A percentile compares a stretch with the other conserved stretches of the same genome.
These are phyloP conservation scores for Kwoniella pini DNA, from an alignment of 768 basidiomycete species.

Conservation along the genomic window DNA sequence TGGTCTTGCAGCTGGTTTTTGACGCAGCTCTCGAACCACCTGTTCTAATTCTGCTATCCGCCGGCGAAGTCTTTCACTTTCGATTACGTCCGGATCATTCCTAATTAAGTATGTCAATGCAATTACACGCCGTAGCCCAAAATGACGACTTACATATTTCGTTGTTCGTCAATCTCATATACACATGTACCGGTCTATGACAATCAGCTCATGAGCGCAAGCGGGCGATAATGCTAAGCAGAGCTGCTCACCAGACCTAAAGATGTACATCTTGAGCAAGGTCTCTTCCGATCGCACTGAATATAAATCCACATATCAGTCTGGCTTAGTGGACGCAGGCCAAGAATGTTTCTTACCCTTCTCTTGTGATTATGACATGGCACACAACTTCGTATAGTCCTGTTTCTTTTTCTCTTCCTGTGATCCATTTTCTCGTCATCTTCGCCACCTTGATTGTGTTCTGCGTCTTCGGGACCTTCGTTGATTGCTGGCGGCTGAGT, in stretches of 20 bases:
- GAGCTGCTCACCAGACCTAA: constrained; percentile 68
- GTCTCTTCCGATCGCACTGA: constrained; percentile 92
- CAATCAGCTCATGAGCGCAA: too few species aligned
- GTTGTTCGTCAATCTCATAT: constrained; percentile 77
- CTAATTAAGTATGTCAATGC: too few species aligned
- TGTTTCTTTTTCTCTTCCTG: constrained; percentile 80
- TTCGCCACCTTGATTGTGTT: constrained; percentile 18
- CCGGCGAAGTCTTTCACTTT: constrained; percentile 78
- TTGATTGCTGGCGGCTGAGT: not conserved
- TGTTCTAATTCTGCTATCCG: constrained; percentile 91
- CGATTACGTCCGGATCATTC: constrained; percentile 84
- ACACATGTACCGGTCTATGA: constrained; percentile 86
- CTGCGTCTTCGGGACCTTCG: constrained; percentile 7
- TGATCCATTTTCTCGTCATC: constrained; percentile 52
- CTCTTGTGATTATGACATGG: constrained; percentile 89
- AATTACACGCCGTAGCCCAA: not conserved
- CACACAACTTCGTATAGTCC: constrained; percentile 82
- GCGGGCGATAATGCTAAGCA: constrained; percentile 17
- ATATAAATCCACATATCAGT: constrained; percentile 11
- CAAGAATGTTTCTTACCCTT: constrained; percentile 63
- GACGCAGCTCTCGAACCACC: constrained; percentile 79
- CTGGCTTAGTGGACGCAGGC: not conserved
- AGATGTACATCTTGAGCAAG: constrained; percentile 86
- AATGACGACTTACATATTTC: constrained; percentile 29
- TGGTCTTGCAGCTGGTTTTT: constrained; percentile 33